Base-by-base conservation (phyloP, 257 asterid species). In the Orobanche coerulescens region DNA sequence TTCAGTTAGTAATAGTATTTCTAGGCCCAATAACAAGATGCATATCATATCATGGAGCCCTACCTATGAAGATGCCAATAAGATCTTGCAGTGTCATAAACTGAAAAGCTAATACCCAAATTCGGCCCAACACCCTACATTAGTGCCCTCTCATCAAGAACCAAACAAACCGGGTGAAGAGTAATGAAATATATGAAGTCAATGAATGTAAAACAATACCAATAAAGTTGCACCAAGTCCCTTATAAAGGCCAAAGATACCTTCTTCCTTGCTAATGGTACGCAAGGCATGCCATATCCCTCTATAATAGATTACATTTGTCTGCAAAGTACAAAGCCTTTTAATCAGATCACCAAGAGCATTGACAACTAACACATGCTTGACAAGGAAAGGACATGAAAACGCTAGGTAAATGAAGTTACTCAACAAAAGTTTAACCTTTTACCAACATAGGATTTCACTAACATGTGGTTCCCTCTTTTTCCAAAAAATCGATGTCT, bases 91-190 rank as follows among this genome's bases (percentile, higher is more conserved):
- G 86, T 88, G 64, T 88, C 96, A 54, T 88, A 85, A 60, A 85
- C 93, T 26, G 96, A 80, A 68, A 88, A 88, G 79, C 90, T 85
- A 69, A 88, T 83, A 1, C 95, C 96, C 73, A 88, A 71, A 67
- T 81, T 88, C 13, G 96, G 96, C 59, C 82, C 90, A 54, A 88
- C 93, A 63, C 96, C 93, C 93, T 88, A 76, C 79, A 81, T 48
- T 20, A 36, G 25, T 58, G 58, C 34, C 34, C 70, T 44, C 61
- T 26, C 18, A 66, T 56, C 65, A 73, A 46, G 74, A 39, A 73
- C 58, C 68, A 71, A 64, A 64, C 23, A 60, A 42, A 7, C 40
- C 19, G 39, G 48, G 31, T 42, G 61, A 56, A 39, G 43, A 18
- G 16, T 24, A 23, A 64, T 60, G 16, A 39, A 60, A 58, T 8